Evolutionary conservation across 176 grass and related monocot species (phyloP).

Genomic region (Rhipidocladum racemiflorum): DNA sequence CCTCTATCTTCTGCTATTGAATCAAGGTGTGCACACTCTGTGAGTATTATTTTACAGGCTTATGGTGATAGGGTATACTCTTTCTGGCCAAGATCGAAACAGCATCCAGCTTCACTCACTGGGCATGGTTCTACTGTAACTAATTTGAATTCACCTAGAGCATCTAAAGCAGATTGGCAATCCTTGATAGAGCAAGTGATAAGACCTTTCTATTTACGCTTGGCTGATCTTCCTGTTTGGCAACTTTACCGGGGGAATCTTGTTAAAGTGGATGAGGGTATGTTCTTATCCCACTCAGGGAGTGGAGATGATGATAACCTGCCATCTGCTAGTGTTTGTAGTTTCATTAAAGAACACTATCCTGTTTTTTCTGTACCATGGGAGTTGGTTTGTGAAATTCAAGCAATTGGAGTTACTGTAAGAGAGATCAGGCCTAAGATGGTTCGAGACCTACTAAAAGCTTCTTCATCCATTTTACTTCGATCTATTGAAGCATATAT

Average conservation of each 20-base stretch:
- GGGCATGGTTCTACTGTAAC: conserved; percentile 36
- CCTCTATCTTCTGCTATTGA: conserved; percentile 63
- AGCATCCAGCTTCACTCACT: conserved; percentile 41
- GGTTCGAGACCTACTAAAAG: conserved; percentile 81
- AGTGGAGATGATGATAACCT: conserved; percentile 69
- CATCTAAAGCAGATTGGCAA: conserved; percentile 81
- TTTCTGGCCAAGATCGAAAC: conserved; percentile 93
- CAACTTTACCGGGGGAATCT: conserved; percentile 87
- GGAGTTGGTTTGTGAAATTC: conserved; percentile 88
- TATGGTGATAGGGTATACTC: conserved; percentile 87
- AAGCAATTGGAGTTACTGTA: conserved; percentile 75
- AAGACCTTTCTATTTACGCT: conserved; percentile 82
- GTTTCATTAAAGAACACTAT: conserved; percentile 98
- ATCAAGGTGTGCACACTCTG: conserved; percentile 42
- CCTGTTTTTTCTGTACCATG: conserved; percentile 98
- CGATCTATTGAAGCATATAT: conserved; percentile 84
- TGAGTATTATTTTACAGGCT: conserved; percentile 71
- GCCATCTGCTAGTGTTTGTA: conserved; percentile 83
- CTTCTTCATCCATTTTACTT: conserved; percentile 78
- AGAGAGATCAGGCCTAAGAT: conserved; percentile 94
- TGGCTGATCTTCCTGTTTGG: conserved; percentile 96
- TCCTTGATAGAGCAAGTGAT: conserved; percentile 91
- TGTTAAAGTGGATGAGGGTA: conserved; percentile 94
- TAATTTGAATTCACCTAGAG: conserved; percentile 46
- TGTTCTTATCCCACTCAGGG: conserved; percentile 87